Conservation (phyloP, 805 yeast genomes). For the Ogataea ganodermae region DNA sequence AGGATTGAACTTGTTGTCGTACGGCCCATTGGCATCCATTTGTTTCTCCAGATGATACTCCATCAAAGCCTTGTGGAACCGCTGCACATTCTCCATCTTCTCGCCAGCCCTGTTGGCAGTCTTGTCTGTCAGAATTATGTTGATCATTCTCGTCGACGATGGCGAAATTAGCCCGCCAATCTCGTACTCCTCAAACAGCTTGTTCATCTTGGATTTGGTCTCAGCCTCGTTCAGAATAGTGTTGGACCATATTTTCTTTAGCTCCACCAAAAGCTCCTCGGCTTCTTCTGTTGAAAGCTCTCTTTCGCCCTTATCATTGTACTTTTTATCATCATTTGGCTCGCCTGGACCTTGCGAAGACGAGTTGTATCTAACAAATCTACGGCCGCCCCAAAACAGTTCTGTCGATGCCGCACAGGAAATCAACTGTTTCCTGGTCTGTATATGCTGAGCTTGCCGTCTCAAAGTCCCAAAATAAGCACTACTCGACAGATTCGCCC, state of each 20-base stretch:
- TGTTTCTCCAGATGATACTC: slow-evolving; percentile 34
- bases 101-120: slow-evolving; percentile 29
- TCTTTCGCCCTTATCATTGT: slow-evolving; percentile 31
- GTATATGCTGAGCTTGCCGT: neutral
- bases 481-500: neutral
- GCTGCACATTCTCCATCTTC: slow-evolving; percentile 33
- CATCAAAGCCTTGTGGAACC: slow-evolving; percentile 33
- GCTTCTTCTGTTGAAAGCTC: slow-evolving; percentile 33
- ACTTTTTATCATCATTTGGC: slow-evolving; percentile 11
- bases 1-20: slow-evolving; percentile 28
- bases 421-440: no score
- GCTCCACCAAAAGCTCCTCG: slow-evolving; percentile 20
- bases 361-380: slow-evolving; percentile 20
- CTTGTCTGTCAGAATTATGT: slow-evolving; percentile 30
- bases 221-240: slow-evolving; percentile 22
- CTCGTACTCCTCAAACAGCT: slow-evolving; percentile 30
- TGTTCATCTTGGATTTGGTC: slow-evolving; percentile 13
- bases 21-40: slow-evolving; percentile 22
- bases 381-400: neutral
- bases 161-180: slow-evolving; percentile 37
- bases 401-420: neutral
- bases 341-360: slow-evolving; percentile 6
- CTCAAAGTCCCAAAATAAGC: neutral
- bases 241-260: slow-evolving; percentile 32
- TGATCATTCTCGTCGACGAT: slow-evolving; percentile 31